Percentiles rank a stretch among this genome's conserved stretches.
Conservation (phyloP, 768 basidiomycete genomes). For the Lyophyllum semitale region DNA sequence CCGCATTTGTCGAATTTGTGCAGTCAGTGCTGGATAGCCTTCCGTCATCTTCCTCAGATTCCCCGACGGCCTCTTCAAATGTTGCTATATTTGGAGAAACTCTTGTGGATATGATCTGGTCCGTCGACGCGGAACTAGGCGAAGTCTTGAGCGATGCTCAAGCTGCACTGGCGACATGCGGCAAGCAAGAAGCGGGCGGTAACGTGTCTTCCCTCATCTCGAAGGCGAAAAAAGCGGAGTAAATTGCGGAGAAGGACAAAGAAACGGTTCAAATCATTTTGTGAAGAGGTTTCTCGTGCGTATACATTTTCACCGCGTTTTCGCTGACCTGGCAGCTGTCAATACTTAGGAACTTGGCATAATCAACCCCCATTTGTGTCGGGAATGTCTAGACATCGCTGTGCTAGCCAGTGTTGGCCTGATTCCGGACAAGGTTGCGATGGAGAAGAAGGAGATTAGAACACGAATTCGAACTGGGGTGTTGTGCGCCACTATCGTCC, state of each 20-base stretch:
- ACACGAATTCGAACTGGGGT: constrained; percentile 78
- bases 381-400: constrained; percentile 72
- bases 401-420: constrained; percentile 66
- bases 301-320: not conserved
- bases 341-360: constrained; percentile 56
- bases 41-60: constrained; percentile 70
- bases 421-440: constrained; percentile 62
- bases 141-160: constrained; percentile 64
- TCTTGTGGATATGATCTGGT: constrained; percentile 82
- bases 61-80: constrained; percentile 48
- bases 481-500: constrained; percentile 56
- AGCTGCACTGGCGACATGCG: constrained; percentile 33
- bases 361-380: constrained; percentile 60
- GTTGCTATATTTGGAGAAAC: constrained; percentile 60
- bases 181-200: constrained; percentile 29
- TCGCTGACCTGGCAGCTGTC: not conserved
- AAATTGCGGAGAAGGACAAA: constrained; percentile 64
- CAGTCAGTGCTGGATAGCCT: constrained; percentile 59
- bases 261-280: constrained; percentile 54
- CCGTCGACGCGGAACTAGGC: constrained; percentile 75
- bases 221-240: constrained; percentile 50
- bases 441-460: constrained; percentile 81
- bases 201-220: constrained; percentile 20
- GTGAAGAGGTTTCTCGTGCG: constrained; percentile 66
- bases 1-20: constrained; percentile 62